Percentiles rank a stretch among this genome's conserved stretches.
Conservation (phyloP, 2,329 filamentous ascomycete species). For the Calonectria hawksworthii region DNA sequence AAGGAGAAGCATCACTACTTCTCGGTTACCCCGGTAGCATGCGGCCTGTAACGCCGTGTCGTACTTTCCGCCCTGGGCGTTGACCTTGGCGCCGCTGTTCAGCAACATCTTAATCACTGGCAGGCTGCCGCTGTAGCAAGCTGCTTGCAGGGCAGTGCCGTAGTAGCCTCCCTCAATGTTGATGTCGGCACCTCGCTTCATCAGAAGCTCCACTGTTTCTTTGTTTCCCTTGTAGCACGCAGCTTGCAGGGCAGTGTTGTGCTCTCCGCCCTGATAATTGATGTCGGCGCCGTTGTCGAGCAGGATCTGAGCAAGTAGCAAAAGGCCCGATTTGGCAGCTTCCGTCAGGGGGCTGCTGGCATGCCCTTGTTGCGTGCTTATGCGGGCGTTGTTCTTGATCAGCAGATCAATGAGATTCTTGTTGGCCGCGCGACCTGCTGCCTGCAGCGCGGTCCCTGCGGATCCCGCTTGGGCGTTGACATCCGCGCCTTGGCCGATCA, state of each 20-base stretch:
- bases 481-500: not conserved
- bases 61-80: not conserved
- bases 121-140: not conserved
- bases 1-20: not conserved
- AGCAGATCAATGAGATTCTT: not conserved
- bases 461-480: not conserved
- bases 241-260: not conserved
- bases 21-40: not conserved
- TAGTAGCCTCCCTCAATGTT: not conserved
- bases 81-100: not conserved
- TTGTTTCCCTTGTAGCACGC: not conserved
- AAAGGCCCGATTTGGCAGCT: not conserved
- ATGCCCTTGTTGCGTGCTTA: not conserved
- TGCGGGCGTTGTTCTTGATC: not conserved
- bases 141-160: not conserved
- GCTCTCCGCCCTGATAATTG: not conserved
- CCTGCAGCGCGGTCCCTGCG: not conserved
- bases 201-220: not conserved
- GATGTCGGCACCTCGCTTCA: not conserved
- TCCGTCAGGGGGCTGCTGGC: not conserved
- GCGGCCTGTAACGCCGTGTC: not conserved
- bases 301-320: not conserved
- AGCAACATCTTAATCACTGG: not conserved
- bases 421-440: not conserved
- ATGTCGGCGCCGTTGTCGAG: not conserved